phyloP scores from a whole-genome alignment of 495 filamentous ascomycete genomes.

The Cercophora sp. region DNA sequence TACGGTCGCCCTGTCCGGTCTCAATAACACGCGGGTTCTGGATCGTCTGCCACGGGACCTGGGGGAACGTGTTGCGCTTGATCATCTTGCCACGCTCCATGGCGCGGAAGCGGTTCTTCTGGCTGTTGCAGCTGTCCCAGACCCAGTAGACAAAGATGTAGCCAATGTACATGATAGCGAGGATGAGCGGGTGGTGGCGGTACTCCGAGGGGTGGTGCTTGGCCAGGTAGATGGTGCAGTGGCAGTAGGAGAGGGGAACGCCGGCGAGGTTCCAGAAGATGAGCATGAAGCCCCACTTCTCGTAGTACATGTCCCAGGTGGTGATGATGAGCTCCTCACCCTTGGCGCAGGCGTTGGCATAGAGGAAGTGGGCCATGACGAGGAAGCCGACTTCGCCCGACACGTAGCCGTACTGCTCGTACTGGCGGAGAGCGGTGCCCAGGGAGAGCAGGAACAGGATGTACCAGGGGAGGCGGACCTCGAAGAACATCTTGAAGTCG shows the following conservation, averaged over 20 bases:
- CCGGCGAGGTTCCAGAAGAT: slow-evolving; percentile 99
- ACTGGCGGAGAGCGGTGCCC: slow-evolving; percentile 80
- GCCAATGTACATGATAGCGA: slow-evolving; percentile 59
- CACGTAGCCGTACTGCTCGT: slow-evolving; percentile 85
- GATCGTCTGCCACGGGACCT: slow-evolving; percentile 83
- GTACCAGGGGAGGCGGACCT: slow-evolving; percentile 96
- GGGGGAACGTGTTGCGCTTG: slow-evolving; percentile 82
- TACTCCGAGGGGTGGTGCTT: slow-evolving; percentile 82
- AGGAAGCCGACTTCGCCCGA: slow-evolving; percentile 85
- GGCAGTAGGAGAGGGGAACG: slow-evolving; percentile 93
- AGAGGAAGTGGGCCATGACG: slow-evolving; percentile 89
- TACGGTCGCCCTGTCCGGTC: slow-evolving; percentile 70
- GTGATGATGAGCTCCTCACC: slow-evolving; percentile 92
- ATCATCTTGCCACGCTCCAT: slow-evolving; percentile 70
- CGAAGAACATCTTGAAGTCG: slow-evolving; percentile 99
- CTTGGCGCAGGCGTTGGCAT: slow-evolving; percentile 95
- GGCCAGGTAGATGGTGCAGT: slow-evolving; percentile 91
- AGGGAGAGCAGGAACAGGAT: slow-evolving; percentile 78
- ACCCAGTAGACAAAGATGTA: slow-evolving; percentile 90
- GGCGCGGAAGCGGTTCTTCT: slow-evolving; percentile 92
- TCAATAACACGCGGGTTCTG: slow-evolving; percentile 84
- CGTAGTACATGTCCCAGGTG: slow-evolving; percentile 98
- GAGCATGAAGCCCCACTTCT: slow-evolving; percentile 99
- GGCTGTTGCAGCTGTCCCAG: slow-evolving; percentile 86
- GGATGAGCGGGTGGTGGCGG: slow-evolving; percentile 65